Evolutionary conservation across 2,329 filamentous ascomycete species (phyloP).

Genomic region (Penicillium sp.): DNA sequence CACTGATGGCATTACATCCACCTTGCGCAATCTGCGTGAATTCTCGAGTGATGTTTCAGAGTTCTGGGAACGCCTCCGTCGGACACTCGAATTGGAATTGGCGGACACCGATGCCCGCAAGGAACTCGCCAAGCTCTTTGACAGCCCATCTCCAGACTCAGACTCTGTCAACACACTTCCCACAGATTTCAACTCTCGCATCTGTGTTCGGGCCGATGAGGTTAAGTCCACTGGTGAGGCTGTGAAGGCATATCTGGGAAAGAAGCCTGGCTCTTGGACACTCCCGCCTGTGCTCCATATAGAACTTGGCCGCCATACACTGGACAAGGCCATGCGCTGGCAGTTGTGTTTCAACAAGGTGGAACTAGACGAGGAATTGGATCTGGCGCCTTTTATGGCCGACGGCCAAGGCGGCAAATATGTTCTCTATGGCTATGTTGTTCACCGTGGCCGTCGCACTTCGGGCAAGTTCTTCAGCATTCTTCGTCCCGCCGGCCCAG

Average conservation of each 20-base stretch:
- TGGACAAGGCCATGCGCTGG: constrained; percentile 56
- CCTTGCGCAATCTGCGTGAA: constrained; percentile 42
- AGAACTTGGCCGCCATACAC: constrained; percentile 57
- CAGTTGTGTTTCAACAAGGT: constrained; percentile 57
- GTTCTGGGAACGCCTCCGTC: constrained; percentile 55
- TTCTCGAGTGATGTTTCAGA: constrained; percentile 54
- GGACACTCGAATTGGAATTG: constrained; percentile 53
- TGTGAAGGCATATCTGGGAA: constrained; percentile 31
- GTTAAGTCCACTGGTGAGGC: constrained; percentile 38
- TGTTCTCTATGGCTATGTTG: constrained; percentile 59
- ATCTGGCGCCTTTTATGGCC: constrained; percentile 39
- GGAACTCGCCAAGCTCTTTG: constrained; percentile 48
- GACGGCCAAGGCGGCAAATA: constrained; percentile 46
- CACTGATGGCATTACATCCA: constrained; percentile 42
- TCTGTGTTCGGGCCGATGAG: constrained; percentile 39
- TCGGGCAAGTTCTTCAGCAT: constrained; percentile 61
- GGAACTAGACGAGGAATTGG: constrained; percentile 54
- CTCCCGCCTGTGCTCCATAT: constrained; percentile 53
- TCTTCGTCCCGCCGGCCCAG: constrained; percentile 56
- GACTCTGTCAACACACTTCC: constrained; percentile 35
- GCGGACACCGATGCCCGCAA: constrained; percentile 43
- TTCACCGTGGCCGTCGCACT: constrained; percentile 58
- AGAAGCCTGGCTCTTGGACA: constrained; percentile 39
- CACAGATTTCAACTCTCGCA: constrained; percentile 38
- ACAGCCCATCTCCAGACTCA: constrained; percentile 32